A percentile compares a stretch with the other conserved stretches of the same genome.
phyloP scores from a whole-genome alignment of 305 asterid genomes.

The Fraxinus xanthoxyloides region DNA sequence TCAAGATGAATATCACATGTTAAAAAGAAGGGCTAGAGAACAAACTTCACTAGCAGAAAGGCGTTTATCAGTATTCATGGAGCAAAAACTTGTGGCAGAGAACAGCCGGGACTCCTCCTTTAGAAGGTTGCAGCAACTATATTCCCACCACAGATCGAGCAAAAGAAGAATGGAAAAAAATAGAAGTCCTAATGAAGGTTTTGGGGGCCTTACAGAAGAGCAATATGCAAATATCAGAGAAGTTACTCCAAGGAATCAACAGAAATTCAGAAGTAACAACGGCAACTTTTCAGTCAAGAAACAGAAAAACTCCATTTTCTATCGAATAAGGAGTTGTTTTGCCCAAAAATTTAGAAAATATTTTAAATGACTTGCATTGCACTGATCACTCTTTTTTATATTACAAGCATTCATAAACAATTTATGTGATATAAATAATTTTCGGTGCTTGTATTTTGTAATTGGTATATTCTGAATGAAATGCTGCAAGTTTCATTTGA shows the following conservation, averaged over 20 bases:
- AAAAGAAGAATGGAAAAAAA: slow-evolving; percentile 11
- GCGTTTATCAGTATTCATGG: slow-evolving; percentile 36
- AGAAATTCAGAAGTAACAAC: slow-evolving; percentile 17
- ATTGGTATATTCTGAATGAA: neutral
- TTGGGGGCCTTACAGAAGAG: neutral
- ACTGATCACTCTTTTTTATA: neutral
- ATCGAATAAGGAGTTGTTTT: slow-evolving; percentile 34
- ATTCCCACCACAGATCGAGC: slow-evolving; percentile 20
- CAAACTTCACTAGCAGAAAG: slow-evolving; percentile 42
- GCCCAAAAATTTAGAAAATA: slow-evolving; percentile 30
- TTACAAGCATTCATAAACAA: neutral
- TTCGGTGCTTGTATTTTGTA: neutral
- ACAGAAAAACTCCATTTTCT: slow-evolving; percentile 27
- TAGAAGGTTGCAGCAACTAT: slow-evolving; percentile 35
- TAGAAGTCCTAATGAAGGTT: neutral
- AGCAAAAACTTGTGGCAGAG: slow-evolving; percentile 53
- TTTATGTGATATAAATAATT: neutral
- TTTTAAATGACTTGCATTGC: slow-evolving; percentile 28
- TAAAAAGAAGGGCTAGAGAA: slow-evolving; percentile 39
- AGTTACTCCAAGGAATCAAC: slow-evolving; percentile 17
- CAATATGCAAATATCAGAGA: neutral
- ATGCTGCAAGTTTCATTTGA: neutral
- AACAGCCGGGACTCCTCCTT: slow-evolving; percentile 40
- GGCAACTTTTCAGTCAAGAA: slow-evolving; percentile 12
- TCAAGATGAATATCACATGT: slow-evolving; percentile 37